phyloP scores from a whole-genome alignment of 1,139 yeast species.

The Kluyveromyces sp. region DNA sequence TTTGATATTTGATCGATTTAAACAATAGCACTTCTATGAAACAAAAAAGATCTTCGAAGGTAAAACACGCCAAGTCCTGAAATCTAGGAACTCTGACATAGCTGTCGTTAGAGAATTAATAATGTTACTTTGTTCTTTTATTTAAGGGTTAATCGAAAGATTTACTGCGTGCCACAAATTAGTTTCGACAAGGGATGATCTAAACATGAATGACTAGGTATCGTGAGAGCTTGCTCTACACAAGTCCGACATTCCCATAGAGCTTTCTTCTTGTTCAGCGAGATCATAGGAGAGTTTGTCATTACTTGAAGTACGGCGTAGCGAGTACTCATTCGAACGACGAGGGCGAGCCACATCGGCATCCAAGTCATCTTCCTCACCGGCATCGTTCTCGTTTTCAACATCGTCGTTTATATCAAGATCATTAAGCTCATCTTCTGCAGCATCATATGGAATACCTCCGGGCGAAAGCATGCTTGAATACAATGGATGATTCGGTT shows the following conservation, averaged over 20 bases:
- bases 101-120: neutral
- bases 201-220: neutral
- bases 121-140: neutral
- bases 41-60: too few species aligned
- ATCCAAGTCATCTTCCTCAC: conserved; percentile 21
- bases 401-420: conserved; percentile 23
- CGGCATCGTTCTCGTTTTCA: conserved; percentile 21
- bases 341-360: conserved; percentile 11
- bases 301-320: conserved; percentile 38
- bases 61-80: too few species aligned
- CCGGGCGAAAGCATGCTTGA: conserved; percentile 26
- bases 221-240: conserved; percentile 15
- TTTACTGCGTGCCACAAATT: neutral
- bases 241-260: conserved; percentile 31
- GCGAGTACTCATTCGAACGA: conserved; percentile 28
- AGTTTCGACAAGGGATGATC: neutral
- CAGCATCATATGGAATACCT: conserved; percentile 16
- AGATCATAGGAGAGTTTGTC: conserved; percentile 38
- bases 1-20: too few species aligned
- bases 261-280: conserved; percentile 33
- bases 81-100: neutral
- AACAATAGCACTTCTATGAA: too few species aligned
- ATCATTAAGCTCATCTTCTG: conserved; percentile 14
- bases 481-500: conserved; percentile 53
- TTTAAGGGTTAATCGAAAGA: neutral